Evolutionary conservation across 805 yeast species (phyloP).

Genomic region (Blastobotrys mokoenaii): DNA sequence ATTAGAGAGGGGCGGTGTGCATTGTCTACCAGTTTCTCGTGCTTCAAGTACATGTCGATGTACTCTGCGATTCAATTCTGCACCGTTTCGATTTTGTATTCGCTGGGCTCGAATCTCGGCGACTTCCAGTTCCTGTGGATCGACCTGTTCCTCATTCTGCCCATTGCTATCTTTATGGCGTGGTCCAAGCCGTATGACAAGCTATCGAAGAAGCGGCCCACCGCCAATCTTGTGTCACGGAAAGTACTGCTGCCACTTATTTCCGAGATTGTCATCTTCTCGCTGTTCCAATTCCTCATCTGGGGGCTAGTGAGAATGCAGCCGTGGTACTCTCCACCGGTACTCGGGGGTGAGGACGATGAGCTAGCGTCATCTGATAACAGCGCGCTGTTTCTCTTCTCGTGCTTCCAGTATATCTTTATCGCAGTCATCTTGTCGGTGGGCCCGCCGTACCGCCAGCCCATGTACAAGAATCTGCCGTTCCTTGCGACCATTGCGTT

Average conservation of each 20-base stretch:
- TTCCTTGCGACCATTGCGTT: slow-evolving; percentile 54
- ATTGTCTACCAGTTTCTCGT: slow-evolving; percentile 87
- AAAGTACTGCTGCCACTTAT: slow-evolving; percentile 76
- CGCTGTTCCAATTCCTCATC: slow-evolving; percentile 55
- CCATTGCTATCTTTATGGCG: slow-evolving; percentile 92
- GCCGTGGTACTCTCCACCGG: slow-evolving; percentile 73
- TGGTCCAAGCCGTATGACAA: slow-evolving; percentile 76
- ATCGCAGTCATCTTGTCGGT: slow-evolving; percentile 76
- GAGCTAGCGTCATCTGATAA: slow-evolving; percentile 84
- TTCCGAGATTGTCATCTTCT: slow-evolving; percentile 61
- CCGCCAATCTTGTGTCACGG: slow-evolving; percentile 86
- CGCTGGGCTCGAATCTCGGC: slow-evolving; percentile 86
- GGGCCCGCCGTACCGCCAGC: slow-evolving; percentile 90
- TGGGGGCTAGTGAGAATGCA: slow-evolving; percentile 49
- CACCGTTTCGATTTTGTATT: slow-evolving; percentile 76
- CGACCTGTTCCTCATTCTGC: slow-evolving; percentile 82
- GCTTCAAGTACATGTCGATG: slow-evolving; percentile 96
- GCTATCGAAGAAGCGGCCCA: slow-evolving; percentile 70
- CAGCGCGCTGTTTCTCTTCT: slow-evolving; percentile 68
- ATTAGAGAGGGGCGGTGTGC: slow-evolving; percentile 94
- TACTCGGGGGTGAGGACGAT: slow-evolving; percentile 73
- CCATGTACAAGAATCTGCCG: slow-evolving; percentile 54
- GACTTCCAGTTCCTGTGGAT: slow-evolving; percentile 95
- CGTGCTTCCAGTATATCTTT: slow-evolving; percentile 84
- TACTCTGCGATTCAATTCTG: slow-evolving; percentile 95